Evolutionary conservation across 2,329 filamentous ascomycete genomes (phyloP).

Genomic region (Catunica adiposa): DNA sequence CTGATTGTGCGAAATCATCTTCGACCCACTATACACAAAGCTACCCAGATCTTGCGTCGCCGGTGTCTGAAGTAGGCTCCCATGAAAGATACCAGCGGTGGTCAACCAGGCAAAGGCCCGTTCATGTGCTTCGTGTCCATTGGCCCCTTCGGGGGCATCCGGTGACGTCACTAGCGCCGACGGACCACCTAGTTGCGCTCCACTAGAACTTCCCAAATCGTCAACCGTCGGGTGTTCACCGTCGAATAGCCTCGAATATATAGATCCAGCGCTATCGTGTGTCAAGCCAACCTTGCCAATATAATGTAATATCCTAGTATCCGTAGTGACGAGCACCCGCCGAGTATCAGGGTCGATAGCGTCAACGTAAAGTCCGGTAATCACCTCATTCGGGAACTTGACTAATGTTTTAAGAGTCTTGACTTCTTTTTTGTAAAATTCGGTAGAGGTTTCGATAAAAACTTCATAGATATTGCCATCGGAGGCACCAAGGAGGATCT

Average conservation of each 20-base stretch:
- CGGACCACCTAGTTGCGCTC: constrained; percentile 28
- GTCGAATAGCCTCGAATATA: constrained; percentile 80
- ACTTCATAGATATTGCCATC: constrained; percentile 92
- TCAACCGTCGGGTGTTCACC: constrained; percentile 64
- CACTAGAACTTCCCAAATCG: constrained; percentile 32
- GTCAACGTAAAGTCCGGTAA: constrained; percentile 79
- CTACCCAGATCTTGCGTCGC: constrained; percentile 47
- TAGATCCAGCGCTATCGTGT: constrained; percentile 66
- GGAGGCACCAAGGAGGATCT: constrained; percentile 81
- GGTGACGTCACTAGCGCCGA: constrained; percentile 64
- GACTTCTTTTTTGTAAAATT: constrained; percentile 91
- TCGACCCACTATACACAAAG: constrained; percentile 63
- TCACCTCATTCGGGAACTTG: constrained; percentile 63
- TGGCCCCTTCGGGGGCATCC: constrained; percentile 41
- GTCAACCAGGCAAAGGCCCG: constrained; percentile 81
- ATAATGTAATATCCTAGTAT: constrained; percentile 63
- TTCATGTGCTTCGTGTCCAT: constrained; percentile 31
- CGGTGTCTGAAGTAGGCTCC: constrained; percentile 51
- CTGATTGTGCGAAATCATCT: constrained; percentile 56
- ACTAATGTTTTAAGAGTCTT: constrained; percentile 76
- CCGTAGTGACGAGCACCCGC: constrained; percentile 65
- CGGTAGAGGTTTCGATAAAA: constrained; percentile 83
- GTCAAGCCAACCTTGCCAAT: constrained; percentile 58
- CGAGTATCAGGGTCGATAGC: constrained; percentile 55
- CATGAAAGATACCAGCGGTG: constrained; percentile 72